Conservation (phyloP, 257 asterid genomes). For the Penstemon newberryi region DNA sequence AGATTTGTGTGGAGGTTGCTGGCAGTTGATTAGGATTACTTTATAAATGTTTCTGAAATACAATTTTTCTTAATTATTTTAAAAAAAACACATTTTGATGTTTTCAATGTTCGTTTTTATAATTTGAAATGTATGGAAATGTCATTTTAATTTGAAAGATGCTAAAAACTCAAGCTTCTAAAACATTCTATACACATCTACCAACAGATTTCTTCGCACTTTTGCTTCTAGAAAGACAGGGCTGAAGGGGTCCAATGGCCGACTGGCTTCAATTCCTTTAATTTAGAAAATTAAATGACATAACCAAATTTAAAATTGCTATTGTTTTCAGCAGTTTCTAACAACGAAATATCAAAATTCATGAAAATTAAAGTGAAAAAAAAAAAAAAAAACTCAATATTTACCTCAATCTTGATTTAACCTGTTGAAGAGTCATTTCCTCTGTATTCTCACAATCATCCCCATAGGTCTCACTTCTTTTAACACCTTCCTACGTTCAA, state of each 20-base stretch:
- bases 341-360: background rate
- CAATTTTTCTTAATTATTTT: too few relatives aligned
- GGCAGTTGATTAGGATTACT: too few relatives aligned
- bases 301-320: background rate
- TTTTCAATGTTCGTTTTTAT: too few relatives aligned
- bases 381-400: slow-evolving; percentile 17
- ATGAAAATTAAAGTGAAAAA: background rate
- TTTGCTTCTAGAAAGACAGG: background rate
- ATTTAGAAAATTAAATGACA: background rate
- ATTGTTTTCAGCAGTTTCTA: background rate
- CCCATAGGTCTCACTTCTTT: slow-evolving; percentile 35
- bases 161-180: too few relatives aligned
- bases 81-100: too few relatives aligned
- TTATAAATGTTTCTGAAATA: too few relatives aligned
- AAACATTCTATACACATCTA: too few relatives aligned
- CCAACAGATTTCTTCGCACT: background rate
- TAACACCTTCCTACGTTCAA: slow-evolving; percentile 39
- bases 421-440: slow-evolving; percentile 66
- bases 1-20: too few relatives aligned
- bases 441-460: slow-evolving; percentile 46
- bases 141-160: background rate
- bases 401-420: slow-evolving; percentile 61
- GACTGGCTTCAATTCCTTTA: background rate
- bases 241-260: background rate
- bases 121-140: too few relatives aligned